Conservation (phyloP, 139 green algal species). For the Ettlia oleoabundans region DNA sequence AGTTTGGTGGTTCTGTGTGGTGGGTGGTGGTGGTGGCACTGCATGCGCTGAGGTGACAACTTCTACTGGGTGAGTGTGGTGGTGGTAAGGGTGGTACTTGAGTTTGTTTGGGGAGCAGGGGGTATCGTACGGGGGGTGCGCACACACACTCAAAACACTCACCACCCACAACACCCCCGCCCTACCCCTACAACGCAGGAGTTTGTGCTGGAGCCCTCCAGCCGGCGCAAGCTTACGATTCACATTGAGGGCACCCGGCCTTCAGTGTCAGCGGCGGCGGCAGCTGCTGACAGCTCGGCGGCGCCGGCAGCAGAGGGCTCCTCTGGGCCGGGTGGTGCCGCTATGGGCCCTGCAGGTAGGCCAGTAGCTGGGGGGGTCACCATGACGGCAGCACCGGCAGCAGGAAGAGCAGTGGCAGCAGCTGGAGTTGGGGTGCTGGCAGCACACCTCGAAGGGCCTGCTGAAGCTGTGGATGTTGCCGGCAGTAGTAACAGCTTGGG, state of each 20-base stretch:
- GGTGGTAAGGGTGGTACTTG: background rate
- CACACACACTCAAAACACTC: background rate
- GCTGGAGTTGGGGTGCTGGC: background rate
- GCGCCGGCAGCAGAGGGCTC: no score
- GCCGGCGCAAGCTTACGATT: constrained; percentile 55
- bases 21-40: background rate
- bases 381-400: no score
- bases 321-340: no score
- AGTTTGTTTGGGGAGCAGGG: background rate
- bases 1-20: background rate
- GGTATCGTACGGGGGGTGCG: background rate
- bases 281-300: background rate
- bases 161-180: no score
- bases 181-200: no score
- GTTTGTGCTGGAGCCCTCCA: constrained; percentile 19
- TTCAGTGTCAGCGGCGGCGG: background rate
- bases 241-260: constrained; percentile 31
- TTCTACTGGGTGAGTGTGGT: background rate
- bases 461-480: background rate
- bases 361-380: no score
- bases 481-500: no score
- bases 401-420: no score
- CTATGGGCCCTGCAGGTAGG: no score
- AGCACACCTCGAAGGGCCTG: background rate
- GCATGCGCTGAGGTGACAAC: background rate